phyloP scores from a whole-genome alignment of 768 basidiomycete genomes.

The Russula sp. region DNA sequence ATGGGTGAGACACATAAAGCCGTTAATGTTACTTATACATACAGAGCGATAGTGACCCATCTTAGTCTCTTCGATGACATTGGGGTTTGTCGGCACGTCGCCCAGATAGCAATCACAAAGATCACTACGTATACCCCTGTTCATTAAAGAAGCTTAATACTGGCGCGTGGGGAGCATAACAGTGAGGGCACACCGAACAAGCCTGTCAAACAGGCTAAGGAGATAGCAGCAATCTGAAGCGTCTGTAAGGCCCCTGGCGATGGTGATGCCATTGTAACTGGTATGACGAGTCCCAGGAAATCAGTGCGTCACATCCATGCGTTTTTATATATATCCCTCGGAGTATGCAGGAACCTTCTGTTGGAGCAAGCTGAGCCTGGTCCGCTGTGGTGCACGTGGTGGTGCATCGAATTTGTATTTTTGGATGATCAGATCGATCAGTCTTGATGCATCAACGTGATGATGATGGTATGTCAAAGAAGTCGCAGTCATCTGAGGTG shows the following conservation, averaged over 20 bases:
- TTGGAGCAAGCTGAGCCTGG: neutral
- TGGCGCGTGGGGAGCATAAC: neutral
- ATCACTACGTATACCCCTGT: slow-evolving; percentile 32
- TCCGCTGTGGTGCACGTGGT: neutral
- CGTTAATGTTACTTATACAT: slow-evolving; percentile 1
- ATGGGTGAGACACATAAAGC: slow-evolving; percentile 31
- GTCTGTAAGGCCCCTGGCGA: slow-evolving; percentile 17
- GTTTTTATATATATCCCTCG: neutral
- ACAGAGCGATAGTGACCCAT: slow-evolving; percentile 31
- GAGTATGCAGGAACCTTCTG: neutral
- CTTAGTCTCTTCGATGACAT: slow-evolving; percentile 24
- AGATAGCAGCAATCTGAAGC: slow-evolving; percentile 27
- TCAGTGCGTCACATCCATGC: neutral
- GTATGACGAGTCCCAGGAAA: neutral
- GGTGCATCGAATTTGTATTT: neutral
- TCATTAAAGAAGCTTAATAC: neutral
- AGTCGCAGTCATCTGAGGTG: no score
- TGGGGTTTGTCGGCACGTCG: slow-evolving; percentile 21
- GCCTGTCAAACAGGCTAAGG: slow-evolving; percentile 25
- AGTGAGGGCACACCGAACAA: slow-evolving; percentile 26
- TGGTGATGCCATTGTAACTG: slow-evolving; percentile 2
- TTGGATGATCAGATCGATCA: neutral
- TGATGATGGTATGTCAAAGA: no score
- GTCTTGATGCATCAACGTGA: no score
- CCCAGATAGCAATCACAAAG: slow-evolving; percentile 32